Evolutionary conservation across 805 yeast species (phyloP).

Genomic region (Tetrapisispora phaffii): DNA sequence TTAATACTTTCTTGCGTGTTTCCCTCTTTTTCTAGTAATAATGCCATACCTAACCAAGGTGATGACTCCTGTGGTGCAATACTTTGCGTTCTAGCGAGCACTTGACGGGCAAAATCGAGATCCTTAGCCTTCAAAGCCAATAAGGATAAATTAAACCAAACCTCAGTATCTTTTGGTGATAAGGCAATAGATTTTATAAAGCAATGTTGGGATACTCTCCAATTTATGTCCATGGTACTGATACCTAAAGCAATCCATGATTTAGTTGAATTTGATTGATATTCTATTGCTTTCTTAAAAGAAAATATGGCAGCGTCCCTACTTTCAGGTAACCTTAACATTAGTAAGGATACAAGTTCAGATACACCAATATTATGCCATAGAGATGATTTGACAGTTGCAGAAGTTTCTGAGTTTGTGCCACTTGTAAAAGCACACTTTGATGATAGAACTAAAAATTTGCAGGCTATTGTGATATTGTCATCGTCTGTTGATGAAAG

Average conservation of each 20-base stretch:
- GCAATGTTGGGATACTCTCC: slow-evolving; percentile 83
- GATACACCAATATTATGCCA: slow-evolving; percentile 67
- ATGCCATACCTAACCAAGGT: slow-evolving; percentile 84
- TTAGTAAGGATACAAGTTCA: slow-evolving; percentile 39
- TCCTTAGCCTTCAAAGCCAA: slow-evolving; percentile 65
- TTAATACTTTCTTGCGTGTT: slow-evolving; percentile 41
- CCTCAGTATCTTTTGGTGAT: slow-evolving; percentile 53
- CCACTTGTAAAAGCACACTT: slow-evolving; percentile 34
- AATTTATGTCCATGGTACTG: slow-evolving; percentile 52
- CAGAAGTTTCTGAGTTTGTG: slow-evolving; percentile 22
- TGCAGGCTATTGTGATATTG: slow-evolving; percentile 30
- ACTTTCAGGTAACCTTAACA: slow-evolving; percentile 21
- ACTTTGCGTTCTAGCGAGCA: slow-evolving; percentile 66
- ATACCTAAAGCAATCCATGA: slow-evolving; percentile 82
- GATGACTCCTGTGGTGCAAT: slow-evolving; percentile 64
- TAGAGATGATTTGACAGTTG: slow-evolving; percentile 44
- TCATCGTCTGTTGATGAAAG: slow-evolving; percentile 18
- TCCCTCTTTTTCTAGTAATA: slow-evolving; percentile 45
- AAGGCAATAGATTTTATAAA: slow-evolving; percentile 71
- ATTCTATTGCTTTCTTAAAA: slow-evolving; percentile 57
- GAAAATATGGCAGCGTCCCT: slow-evolving; percentile 46
- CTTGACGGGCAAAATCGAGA: slow-evolving; percentile 57
- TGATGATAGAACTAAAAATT: slow-evolving; percentile 38
- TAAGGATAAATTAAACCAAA: slow-evolving; percentile 78
- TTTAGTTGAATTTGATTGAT: slow-evolving; percentile 59